Base-by-base conservation (phyloP, 192 early-diverging fungal genomes). In the Coemansia sp. region DNA sequence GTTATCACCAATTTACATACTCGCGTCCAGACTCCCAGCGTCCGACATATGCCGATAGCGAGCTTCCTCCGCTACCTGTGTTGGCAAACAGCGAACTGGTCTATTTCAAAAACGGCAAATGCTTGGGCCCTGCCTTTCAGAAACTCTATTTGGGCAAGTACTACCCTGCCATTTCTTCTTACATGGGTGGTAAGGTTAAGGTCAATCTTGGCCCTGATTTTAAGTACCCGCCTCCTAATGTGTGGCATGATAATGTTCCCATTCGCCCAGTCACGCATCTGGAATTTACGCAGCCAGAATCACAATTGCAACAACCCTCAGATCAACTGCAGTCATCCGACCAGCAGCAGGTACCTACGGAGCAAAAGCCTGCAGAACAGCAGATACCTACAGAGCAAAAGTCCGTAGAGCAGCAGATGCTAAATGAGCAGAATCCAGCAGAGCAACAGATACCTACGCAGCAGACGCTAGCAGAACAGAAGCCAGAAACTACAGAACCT, bases 131-230 rank as follows among this genome's bases (percentile, higher is more conserved):
- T 1, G 89, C 87, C 2, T 90, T 88, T 71, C 71, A 71, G 25
- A 79, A 88, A 50, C 77, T 90, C 7, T 82, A 85, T 41, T 69
- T 81, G 21, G 88, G 89, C 77, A 92, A 92, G 73, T 92, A 92
- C 77, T 83, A 92, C 51, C 86, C 89, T 21, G 87, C 90, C 0
- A 82, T 92, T 12, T 89, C 90, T 28, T 81, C 76, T 9, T 92
- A 88, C 52, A 83, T 78, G 67, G 84, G 83, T 34, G 88, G 85
- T 34, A 84, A 78, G 52, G 74, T 85, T 19, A 84, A 76, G 51
- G 64, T 88, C 54, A 92, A 90, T 54, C 82, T 92, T 61, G 90
- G 90, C 5, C 87, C 90, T 1, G 71, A 83, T 9, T 90, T 92
- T 54, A 68, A 69, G 55, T 84, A 72, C 64, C 78, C 88, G 47